Evolutionary conservation across 208 protist genomes (phyloP).

Genomic region (Leishmania martiniquensis): DNA sequence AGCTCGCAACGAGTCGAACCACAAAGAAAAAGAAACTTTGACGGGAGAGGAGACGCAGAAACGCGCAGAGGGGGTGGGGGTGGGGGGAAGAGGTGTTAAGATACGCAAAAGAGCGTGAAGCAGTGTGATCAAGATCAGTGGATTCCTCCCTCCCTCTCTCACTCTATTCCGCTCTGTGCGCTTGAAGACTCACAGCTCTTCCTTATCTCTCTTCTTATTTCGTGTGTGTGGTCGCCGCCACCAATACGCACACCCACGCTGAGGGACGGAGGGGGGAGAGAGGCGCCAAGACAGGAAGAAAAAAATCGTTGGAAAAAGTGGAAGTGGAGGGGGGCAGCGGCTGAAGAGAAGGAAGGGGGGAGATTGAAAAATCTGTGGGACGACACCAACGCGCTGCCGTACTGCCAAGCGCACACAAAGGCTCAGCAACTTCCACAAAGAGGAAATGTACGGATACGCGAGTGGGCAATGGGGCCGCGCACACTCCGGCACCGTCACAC

Average conservation of each 20-base stretch:
- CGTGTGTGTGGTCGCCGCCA: no score
- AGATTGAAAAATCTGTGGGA: constrained; percentile 15
- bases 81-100: not conserved
- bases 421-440: not conserved
- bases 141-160: not conserved
- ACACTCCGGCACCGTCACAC: not conserved
- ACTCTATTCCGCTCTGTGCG: not conserved
- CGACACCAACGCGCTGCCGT: not conserved
- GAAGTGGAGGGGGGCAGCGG: not conserved
- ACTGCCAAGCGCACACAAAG: not conserved
- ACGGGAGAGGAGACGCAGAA: no score
- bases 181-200: no score
- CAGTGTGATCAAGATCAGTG: no score
- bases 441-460: not conserved
- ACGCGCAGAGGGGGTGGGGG: not conserved
- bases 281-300: no score
- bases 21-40: no score
- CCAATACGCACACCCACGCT: no score
- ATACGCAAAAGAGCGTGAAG: no score
- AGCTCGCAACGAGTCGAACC: not conserved
- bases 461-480: not conserved
- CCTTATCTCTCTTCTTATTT: no score
- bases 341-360: not conserved
- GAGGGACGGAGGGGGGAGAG: not conserved
- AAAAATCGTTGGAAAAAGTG: no score